Evolutionary conservation across 805 yeast genomes (phyloP), one percentile per base, ranked within the genome.

Genomic region (Zygosaccharomyces gambellarensis): DNA sequence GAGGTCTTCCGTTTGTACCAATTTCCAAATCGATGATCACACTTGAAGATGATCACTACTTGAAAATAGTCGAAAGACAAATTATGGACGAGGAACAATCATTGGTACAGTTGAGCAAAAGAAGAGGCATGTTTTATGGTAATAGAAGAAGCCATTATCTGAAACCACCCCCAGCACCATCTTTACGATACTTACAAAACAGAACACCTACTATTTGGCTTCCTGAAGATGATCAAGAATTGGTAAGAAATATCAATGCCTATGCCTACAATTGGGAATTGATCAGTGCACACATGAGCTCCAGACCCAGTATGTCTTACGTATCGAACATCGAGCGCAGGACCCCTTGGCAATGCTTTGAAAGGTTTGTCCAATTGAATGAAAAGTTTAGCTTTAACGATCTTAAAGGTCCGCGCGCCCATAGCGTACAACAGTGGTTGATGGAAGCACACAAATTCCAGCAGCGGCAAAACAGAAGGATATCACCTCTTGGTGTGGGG

Each of bases 291-390:
- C 87, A 86, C 62, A 71, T 94, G 64, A 77, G 85, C 40, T 77
- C 83, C 2, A 74, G 77, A 45, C 79, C 89, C 2, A 79, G 88
- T 0, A 75, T 81, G 55, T 79, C 84, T 11, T 90, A 88, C 65
- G 79, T 82, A 34, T 86, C 98, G 0, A 90, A 88, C 61, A 88
- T 90, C 49, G 98, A 94, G 67, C 79, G 97, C 61, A 78, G 99
- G 61, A 94, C 98, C 0, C 95, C 99, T 0, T 94, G 99, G 99
- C 98, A 92, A 65, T 92, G 98, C 65, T 94, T 94, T 71, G 99
- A 94, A 68, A 74, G 99, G 56, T 94, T 92, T 73, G 84, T 90
- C 52, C 98, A 92, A 70, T 75, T 94, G 56, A 89, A 87, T 59
- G 97, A 92, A 51, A 83, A 84, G 50, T 92, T 90, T 60, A 95